Base-by-base conservation (phyloP, 208 protist species). In the Trypanosoma melophagium region DNA sequence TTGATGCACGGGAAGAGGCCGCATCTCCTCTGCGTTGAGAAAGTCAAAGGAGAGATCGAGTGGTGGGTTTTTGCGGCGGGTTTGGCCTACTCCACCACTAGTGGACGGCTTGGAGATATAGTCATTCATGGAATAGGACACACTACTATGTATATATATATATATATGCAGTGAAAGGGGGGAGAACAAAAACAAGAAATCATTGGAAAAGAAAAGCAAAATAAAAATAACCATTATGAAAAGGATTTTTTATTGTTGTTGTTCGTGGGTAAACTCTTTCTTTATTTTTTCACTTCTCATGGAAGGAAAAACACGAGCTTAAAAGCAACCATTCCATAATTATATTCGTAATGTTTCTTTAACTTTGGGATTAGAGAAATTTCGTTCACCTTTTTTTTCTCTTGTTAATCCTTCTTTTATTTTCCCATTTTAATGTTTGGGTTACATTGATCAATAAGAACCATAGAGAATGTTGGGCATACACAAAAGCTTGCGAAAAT, bases 1-100 rank as follows among this genome's bases (percentile, higher is more conserved):
- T 13, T 75, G 53, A 63, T 87, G 71, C 24, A 89, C 66, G 21
- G 86, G 83, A 1, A 79, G 28, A 1, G 63, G 54, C 17, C 10
- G 25, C 16, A 59, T 21, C 16, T 66, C 62, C 35, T 66, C 47
- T 21, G 72, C 68, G 3, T 70, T 86, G 10, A 79, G 24, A 50
- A 92, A 92, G 59, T 92, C 79, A 66, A 87, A 92, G n/a, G 58
- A 22, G 25, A 28, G 52, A n/a, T 57, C 60, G 25, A 66, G 53
- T 7, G 28, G 28, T 5, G 28, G 28, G 28, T 35, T 1, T 1
- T 35, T 1, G 3, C 5, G 28, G 28, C 28, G 28, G 28, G 28
- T 7, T 5, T 1, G 28, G 12, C n/a, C 16, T 60, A 1, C 1
- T 1, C n/a, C 24, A 19, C 24, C 55, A 42, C 16, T 14, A 25